phyloP scores from a whole-genome alignment of 257 asterid species.

The Eustoma russellianum region DNA sequence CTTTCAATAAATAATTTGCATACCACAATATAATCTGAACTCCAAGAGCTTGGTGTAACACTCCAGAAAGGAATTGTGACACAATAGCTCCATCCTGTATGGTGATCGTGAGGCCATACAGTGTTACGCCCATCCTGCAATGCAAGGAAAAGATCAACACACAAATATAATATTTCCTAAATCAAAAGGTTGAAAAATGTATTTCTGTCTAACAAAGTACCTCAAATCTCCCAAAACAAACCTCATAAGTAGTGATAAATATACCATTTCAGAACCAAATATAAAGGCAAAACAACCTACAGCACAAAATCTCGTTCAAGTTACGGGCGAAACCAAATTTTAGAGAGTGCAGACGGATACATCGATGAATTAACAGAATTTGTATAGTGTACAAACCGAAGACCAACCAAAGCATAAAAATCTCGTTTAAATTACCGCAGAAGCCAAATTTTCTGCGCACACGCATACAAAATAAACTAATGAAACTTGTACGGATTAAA shows the following conservation, averaged over 20 bases:
- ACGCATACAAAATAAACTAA: too few relatives aligned
- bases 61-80: slow-evolving; percentile 67
- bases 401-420: neutral
- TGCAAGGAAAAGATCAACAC: slow-evolving; percentile 2
- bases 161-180: neutral
- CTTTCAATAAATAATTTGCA: slow-evolving; percentile 11
- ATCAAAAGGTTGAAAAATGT: neutral
- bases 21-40: slow-evolving; percentile 61
- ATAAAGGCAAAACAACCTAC: neutral
- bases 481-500: too few relatives aligned
- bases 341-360: neutral
- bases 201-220: too few relatives aligned
- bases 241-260: neutral
- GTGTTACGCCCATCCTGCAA: slow-evolving; percentile 54
- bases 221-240: too few relatives aligned
- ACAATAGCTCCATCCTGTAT: slow-evolving; percentile 70
- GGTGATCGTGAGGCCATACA: slow-evolving; percentile 61
- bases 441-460: neutral
- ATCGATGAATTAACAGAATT: too few relatives aligned
- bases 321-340: neutral
- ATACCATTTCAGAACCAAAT: neutral
- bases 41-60: slow-evolving; percentile 35
- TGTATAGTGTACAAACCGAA: neutral
- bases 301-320: neutral
- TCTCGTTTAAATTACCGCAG: neutral